Conservation (phyloP, 1,284 basidiomycete species). For the Sporisorium iseilematis-ciliati region DNA sequence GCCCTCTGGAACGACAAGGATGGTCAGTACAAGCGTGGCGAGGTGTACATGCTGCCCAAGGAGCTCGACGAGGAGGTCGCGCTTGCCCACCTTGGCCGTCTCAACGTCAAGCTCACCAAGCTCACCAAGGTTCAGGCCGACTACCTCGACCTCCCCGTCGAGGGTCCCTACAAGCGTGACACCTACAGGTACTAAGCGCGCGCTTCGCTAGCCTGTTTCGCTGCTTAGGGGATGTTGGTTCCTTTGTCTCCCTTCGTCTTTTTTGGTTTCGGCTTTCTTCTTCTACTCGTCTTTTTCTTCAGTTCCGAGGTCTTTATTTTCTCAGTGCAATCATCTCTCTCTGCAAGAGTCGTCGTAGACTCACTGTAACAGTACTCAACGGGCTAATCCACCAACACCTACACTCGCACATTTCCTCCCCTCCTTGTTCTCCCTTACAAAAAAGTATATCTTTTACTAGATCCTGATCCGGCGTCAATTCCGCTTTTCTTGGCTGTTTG, state of each 20-base stretch:
- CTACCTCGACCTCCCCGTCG: constrained; percentile 90
- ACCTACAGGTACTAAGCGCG: constrained; percentile 70
- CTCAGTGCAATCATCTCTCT: constrained; percentile 38
- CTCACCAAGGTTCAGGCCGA: constrained; percentile 83
- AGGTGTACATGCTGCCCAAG: constrained; percentile 81
- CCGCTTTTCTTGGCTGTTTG: constrained; percentile 6
- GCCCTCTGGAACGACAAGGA: constrained; percentile 90
- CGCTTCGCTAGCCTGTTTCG: constrained; percentile 1
- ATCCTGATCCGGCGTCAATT: constrained; percentile 11
- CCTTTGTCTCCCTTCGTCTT: constrained; percentile 14
- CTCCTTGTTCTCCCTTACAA: neutral
- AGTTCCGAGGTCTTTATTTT: constrained; percentile 29
- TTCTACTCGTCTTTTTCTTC: constrained; percentile 18
- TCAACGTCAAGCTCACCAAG: constrained; percentile 92
- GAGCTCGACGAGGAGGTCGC: constrained; percentile 99
- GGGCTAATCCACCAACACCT: constrained; percentile 37
- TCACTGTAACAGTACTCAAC: constrained; percentile 58
- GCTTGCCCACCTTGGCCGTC: constrained; percentile 88
- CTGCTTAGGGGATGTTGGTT: constrained; percentile 30
- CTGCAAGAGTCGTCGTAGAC: constrained; percentile 48
- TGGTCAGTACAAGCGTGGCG: constrained; percentile 79
- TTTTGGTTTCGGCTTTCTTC: constrained; percentile 1
- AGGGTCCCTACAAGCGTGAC: constrained; percentile 84
- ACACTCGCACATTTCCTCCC: constrained; percentile 11
- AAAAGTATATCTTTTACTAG: constrained; percentile 9